These are phyloP conservation scores for Aspergillus indologenus DNA, from an alignment of 495 filamentous ascomycete species.

Conservation along the genomic window DNA sequence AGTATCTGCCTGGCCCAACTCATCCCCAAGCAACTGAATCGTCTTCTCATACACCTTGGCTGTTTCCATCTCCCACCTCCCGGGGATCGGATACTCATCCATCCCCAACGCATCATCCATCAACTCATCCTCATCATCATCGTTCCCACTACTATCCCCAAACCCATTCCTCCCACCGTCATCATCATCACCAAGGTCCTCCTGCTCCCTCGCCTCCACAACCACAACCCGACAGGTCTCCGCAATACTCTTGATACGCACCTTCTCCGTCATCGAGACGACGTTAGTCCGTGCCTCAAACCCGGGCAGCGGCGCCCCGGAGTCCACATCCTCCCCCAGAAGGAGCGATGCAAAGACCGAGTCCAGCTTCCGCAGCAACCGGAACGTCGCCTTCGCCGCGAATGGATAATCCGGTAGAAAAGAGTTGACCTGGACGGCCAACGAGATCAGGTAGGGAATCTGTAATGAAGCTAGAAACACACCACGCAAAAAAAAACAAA, in stretches of 20 bases:
- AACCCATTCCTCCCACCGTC: slow-evolving; percentile 32
- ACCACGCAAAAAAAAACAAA: background rate
- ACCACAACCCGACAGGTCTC: slow-evolving; percentile 65
- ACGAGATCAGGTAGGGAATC: slow-evolving; percentile 73
- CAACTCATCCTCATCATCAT: slow-evolving; percentile 30
- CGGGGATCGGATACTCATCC: slow-evolving; percentile 20
- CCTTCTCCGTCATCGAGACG: slow-evolving; percentile 68
- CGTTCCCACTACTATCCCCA: slow-evolving; percentile 29
- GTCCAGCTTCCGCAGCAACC: slow-evolving; percentile 72
- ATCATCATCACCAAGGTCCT: slow-evolving; percentile 38
- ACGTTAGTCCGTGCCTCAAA: slow-evolving; percentile 50
- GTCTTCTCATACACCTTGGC: slow-evolving; percentile 76
- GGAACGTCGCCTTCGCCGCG: slow-evolving; percentile 60
- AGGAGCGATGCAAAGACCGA: slow-evolving; percentile 70
- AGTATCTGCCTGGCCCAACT: slow-evolving; percentile 37
- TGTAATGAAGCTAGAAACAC: slow-evolving; percentile 66
- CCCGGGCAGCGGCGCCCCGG: slow-evolving; percentile 61
- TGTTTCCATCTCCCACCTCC: slow-evolving; percentile 61
- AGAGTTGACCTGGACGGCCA: slow-evolving; percentile 64
- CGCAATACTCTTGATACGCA: slow-evolving; percentile 73
- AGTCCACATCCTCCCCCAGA: slow-evolving; percentile 61
- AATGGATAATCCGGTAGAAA: slow-evolving; percentile 67
- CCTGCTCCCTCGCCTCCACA: slow-evolving; percentile 46
- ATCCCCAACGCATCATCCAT: slow-evolving; percentile 27
- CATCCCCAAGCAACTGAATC: slow-evolving; percentile 65